Conservation (phyloP, 805 yeast species). For the Metschnikowia kofuensis region DNA sequence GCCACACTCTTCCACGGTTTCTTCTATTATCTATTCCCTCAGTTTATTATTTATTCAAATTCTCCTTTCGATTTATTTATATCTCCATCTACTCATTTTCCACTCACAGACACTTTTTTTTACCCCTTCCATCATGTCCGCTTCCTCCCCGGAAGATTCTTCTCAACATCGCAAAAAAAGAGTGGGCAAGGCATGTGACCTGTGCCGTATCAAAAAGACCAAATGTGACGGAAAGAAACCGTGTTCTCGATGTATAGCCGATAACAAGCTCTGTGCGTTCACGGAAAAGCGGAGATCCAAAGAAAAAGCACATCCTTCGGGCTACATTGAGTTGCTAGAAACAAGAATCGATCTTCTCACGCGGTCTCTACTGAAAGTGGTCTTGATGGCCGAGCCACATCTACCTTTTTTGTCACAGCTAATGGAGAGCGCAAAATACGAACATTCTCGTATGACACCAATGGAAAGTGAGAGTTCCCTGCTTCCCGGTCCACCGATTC, state of each 20-base stretch:
- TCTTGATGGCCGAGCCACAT: conserved; percentile 28
- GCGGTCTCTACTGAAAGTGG: conserved; percentile 45
- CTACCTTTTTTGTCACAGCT: conserved; percentile 26
- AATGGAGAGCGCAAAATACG: conserved; percentile 11
- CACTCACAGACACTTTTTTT: neutral
- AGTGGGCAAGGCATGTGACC: conserved; percentile 64
- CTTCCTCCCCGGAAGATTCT: conserved; percentile 10
- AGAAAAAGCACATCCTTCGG: conserved; percentile 56
- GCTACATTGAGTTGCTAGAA: conserved; percentile 63
- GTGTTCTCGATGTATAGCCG: conserved; percentile 52
- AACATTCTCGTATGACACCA: conserved; percentile 2
- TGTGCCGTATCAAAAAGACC: conserved; percentile 60
- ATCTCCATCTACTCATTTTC: neutral
- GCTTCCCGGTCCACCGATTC: conserved; percentile 17
- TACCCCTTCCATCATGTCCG: conserved; percentile 2
- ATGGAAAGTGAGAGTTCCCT: conserved; percentile 1
- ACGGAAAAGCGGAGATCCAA: conserved; percentile 52
- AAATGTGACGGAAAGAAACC: conserved; percentile 65
- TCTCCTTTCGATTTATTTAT: neutral
- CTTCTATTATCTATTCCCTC: too few relatives aligned
- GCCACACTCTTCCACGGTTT: neutral
- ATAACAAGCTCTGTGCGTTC: conserved; percentile 58
- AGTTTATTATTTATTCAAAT: neutral
- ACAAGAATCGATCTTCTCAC: conserved; percentile 53
- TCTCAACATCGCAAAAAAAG: conserved; percentile 43